Evolutionary conservation across 179 eudicot species (phyloP), one percentile per base, ranked within the genome.

Genomic region (Patellifolia procumbens): DNA sequence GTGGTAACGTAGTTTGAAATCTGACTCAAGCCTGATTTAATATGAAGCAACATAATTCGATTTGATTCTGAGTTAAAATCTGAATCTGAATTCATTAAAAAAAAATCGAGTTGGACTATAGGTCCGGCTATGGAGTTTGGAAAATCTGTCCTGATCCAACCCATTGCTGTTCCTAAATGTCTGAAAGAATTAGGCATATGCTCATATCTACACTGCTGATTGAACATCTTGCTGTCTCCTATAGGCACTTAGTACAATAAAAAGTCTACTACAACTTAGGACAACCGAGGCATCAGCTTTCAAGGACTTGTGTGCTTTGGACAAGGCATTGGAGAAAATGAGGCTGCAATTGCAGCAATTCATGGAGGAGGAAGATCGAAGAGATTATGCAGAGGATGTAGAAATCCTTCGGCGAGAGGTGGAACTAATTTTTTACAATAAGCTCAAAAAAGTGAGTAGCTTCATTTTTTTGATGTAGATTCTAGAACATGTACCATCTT

Each of bases 371-470:
- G 91, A 86, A 70, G 34, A 85, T 77, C 74, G n/a, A 51, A 83
- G 79, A 73, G 98, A 92, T 9, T 91, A 82, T 79, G 97, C 92
- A 31, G 32, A 76, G 71, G 98, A 94, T 75, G 63, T 94, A 32
- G 97, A 94, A 80, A 85, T 81, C 80, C 97, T 94, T 67, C 89
- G 94, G 48, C 86, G 79, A 80, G 97, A 94, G 82, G 97, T 94
- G 78, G 90, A 91, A 74, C 73, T 85, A 15, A 82, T 90, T 49
- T 93, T 84, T 79, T 81, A 77, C 75, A 79, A 82, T 78, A 93
- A 92, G 86, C 87, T 93, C 8, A 81, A 81, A 6, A 82, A 90
- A 85, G 91, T 87, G 74, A 35, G 60, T 32, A 20, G 35, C 45
- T 32, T 17, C 20, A 55, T 61, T 68, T 22, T 22, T 37, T 29